Evolutionary conservation across 164 flowering plant species (phyloP), one percentile per base, ranked within the genome.

Genomic region (Kingdonia uniflora): DNA sequence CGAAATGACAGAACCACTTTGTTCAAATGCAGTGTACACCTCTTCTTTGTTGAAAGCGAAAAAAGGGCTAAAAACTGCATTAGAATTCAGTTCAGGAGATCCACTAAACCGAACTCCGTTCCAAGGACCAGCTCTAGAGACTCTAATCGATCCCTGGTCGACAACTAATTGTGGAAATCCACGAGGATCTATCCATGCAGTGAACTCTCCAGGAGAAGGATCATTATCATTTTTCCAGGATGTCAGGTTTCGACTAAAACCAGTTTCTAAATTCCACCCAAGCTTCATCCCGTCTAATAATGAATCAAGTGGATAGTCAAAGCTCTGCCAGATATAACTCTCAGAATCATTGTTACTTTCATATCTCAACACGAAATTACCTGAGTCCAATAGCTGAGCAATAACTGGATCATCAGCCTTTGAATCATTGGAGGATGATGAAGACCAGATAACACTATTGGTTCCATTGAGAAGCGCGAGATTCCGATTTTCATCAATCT

Each of bases 191-290:
- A 69, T 0, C 2, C 51, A n/a, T 12, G 20, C 52, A 3, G 50
- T 44, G 49, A 5, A 60, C 4, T 60, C 60, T 2, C 80, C 70
- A 0, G 51, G 14, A 24, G 70, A 52, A 8, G 80, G 80, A 48
- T 76, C 80, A 22, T 65, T 59, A 2, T 2, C 0, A 40, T 47
- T 66, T 33, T 50, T 76, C 80, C 77, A 76, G 0, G 80, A 65
- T 3, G 72, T 19, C 10, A 68, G 38, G 26, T 56, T 33, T 19
- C 61, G 5, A 5, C 68, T 61, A 26, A 26, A 41, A 5, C 67
- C 68, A 0, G 51, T 66, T 8, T 10, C 46, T 2, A 53, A 17
- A 48, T 76, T 59, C 47, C 56, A 22, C 2, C 80, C 77, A 0
- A 63, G 19, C 37, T 66, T 64, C 76, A 66, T 59, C 1, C 67